Evolutionary conservation across 2,329 filamentous ascomycete species (phyloP).

Genomic region (Raffaelea ambrosiae): DNA sequence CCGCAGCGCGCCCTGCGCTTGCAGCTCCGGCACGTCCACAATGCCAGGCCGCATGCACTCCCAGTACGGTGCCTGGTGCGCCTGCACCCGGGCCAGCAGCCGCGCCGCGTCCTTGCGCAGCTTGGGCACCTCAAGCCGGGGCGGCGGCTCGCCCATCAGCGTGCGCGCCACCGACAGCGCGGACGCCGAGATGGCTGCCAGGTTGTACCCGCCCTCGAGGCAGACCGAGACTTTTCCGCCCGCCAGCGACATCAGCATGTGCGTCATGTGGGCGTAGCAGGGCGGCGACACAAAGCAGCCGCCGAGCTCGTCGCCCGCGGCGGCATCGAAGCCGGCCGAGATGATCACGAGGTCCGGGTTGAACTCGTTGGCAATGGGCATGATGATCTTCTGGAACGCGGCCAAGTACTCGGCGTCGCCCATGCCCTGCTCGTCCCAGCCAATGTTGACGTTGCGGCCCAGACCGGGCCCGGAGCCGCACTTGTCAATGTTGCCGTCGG

Average conservation of each 20-base stretch:
- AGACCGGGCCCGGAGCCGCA: slow-evolving; percentile 46
- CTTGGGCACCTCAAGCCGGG: slow-evolving; percentile 46
- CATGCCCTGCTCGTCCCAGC: slow-evolving; percentile 68
- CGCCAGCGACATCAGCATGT: slow-evolving; percentile 96
- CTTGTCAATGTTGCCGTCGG: slow-evolving; percentile 54
- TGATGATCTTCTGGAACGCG: slow-evolving; percentile 90
- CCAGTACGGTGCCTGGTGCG: slow-evolving; percentile 67
- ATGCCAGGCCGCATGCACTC: slow-evolving; percentile 71
- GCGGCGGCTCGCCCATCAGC: slow-evolving; percentile 89
- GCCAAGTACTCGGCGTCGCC: slow-evolving; percentile 95
- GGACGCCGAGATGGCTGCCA: slow-evolving; percentile 84
- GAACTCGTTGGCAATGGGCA: slow-evolving; percentile 93
- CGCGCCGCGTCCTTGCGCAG: slow-evolving; percentile 49
- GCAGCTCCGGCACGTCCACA: slow-evolving; percentile 43
- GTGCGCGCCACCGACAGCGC: slow-evolving; percentile 86
- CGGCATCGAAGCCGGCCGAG: slow-evolving; percentile 92
- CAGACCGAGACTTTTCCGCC: slow-evolving; percentile 85
- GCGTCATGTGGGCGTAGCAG: slow-evolving; percentile 97
- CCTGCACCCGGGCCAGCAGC: slow-evolving; percentile 50
- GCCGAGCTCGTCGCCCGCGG: slow-evolving; percentile 84
- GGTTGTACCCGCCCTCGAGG: slow-evolving; percentile 92
- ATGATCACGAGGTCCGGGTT: slow-evolving; percentile 91
- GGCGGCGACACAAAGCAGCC: slow-evolving; percentile 85
- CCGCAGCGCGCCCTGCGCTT: slow-evolving; percentile 47
- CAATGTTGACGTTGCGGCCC: slow-evolving; percentile 59